These are phyloP conservation scores for Tetrapisispora taiwanensis DNA, from an alignment of 805 yeast species.

Conservation along the genomic window DNA sequence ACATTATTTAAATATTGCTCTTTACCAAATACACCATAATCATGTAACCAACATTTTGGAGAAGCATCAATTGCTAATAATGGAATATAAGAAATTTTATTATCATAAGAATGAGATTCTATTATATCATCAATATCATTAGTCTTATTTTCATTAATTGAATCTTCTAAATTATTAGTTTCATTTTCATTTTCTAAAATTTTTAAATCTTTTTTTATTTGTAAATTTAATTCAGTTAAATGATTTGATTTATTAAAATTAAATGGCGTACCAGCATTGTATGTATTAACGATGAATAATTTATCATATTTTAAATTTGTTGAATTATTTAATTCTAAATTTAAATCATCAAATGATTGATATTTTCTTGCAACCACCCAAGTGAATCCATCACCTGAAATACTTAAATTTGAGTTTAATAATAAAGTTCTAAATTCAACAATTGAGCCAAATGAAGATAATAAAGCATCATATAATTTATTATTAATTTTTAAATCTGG, in stretches of 20 bases:
- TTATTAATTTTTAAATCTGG: constrained; percentile 27
- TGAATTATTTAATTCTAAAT: neutral
- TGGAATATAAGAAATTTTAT: constrained; percentile 35
- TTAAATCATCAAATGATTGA: constrained; percentile 6
- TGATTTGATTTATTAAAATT: constrained; percentile 43
- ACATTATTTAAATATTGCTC: constrained; percentile 50
- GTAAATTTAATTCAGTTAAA: constrained; percentile 16
- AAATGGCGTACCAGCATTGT: constrained; percentile 80
- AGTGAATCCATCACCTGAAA: constrained; percentile 83
- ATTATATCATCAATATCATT: neutral
- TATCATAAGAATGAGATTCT: neutral
- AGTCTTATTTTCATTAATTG: neutral
- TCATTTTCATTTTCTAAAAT: neutral
- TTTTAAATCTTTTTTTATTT: neutral
- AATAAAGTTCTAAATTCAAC: constrained; percentile 66
- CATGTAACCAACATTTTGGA: constrained; percentile 57
- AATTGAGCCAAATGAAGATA: constrained; percentile 61
- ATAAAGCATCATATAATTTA: constrained; percentile 39
- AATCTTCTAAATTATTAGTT: neutral
- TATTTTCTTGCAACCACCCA: constrained; percentile 65
- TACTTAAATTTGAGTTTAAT: constrained; percentile 54
- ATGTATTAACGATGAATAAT: constrained; percentile 69
- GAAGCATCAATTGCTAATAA: constrained; percentile 63
- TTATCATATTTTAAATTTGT: constrained; percentile 30
- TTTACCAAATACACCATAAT: constrained; percentile 73